Evolutionary conservation across 2,329 filamentous ascomycete species (phyloP).

Genomic region (Ampelomyces quisqualis): DNA sequence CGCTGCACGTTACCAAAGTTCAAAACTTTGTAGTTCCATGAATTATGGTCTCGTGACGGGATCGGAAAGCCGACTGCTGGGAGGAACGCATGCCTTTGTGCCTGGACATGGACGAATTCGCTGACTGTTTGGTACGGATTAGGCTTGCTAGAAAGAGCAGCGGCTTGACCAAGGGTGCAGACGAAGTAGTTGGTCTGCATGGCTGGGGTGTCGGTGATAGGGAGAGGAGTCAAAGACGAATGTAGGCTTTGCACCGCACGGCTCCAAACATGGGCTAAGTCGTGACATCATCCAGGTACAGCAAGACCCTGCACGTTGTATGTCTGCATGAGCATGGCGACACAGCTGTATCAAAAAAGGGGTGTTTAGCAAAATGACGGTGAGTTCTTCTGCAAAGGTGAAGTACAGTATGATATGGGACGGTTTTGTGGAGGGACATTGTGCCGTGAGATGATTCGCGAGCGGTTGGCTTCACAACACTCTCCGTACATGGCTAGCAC

Average conservation of each 20-base stretch:
- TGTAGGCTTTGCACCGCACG: not conserved
- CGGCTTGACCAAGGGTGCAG: constrained; percentile 61
- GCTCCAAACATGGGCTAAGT: constrained; percentile 19
- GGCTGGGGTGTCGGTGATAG: not conserved
- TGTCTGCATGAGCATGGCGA: no score
- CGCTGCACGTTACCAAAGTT: constrained; percentile 41
- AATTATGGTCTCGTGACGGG: constrained; percentile 17
- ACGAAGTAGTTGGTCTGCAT: constrained; percentile 57
- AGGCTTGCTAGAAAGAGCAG: constrained; percentile 36
- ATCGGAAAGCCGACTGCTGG: constrained; percentile 56
- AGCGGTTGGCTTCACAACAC: not conserved
- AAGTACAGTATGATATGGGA: no score
- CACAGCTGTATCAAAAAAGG: no score
- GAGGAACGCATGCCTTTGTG: constrained; percentile 37
- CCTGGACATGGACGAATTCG: constrained; percentile 54
- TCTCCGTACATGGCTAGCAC: not conserved
- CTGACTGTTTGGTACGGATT: constrained; percentile 51
- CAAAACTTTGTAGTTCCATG: constrained; percentile 36
- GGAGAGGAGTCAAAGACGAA: no score
- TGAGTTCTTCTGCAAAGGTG: no score
- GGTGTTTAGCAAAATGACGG: no score
- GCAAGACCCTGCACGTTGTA: not conserved
- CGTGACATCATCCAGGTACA: constrained; percentile 32
- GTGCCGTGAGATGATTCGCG: not conserved
- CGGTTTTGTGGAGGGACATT: no score